Conservation (phyloP, 768 basidiomycete species). For the Psilocybe azurescens region DNA sequence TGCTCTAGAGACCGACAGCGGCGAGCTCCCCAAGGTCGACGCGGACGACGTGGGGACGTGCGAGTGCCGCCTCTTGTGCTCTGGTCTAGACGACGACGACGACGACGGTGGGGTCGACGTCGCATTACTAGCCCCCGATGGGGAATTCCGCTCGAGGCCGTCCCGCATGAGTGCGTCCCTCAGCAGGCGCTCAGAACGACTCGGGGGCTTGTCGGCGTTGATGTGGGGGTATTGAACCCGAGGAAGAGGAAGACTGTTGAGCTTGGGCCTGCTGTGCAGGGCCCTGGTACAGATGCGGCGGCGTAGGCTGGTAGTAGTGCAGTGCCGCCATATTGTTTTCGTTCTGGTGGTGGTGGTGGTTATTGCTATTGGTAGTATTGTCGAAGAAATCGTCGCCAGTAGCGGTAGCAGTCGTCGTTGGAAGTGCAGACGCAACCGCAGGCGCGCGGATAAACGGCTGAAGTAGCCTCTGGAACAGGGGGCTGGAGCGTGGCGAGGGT, state of each 20-base stretch:
- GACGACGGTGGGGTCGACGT: slow-evolving; percentile 5
- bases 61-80: slow-evolving; percentile 35
- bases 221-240: not conserved
- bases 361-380: not conserved
- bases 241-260: not conserved
- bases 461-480: slow-evolving; percentile 23
- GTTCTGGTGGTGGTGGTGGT: slow-evolving; percentile 4
- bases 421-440: not conserved
- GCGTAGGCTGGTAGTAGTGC: not conserved
- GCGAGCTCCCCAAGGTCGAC: not conserved
- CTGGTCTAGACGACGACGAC: slow-evolving; percentile 7
- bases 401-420: not conserved
- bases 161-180: slow-evolving; percentile 59
- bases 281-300: not conserved
- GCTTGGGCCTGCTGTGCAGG: not conserved
- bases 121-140: not conserved
- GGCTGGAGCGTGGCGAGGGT: slow-evolving; percentile 18
- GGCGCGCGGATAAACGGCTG: slow-evolving; percentile 15
- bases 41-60: slow-evolving; percentile 26
- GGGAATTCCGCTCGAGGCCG: slow-evolving; percentile 38
- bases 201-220: slow-evolving; percentile 34
- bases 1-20: not conserved
- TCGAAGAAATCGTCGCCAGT: not conserved
- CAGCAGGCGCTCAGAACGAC: slow-evolving; percentile 60
- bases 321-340: not conserved